Base-by-base conservation (phyloP, 768 basidiomycete species). In the Trametes punicea region DNA sequence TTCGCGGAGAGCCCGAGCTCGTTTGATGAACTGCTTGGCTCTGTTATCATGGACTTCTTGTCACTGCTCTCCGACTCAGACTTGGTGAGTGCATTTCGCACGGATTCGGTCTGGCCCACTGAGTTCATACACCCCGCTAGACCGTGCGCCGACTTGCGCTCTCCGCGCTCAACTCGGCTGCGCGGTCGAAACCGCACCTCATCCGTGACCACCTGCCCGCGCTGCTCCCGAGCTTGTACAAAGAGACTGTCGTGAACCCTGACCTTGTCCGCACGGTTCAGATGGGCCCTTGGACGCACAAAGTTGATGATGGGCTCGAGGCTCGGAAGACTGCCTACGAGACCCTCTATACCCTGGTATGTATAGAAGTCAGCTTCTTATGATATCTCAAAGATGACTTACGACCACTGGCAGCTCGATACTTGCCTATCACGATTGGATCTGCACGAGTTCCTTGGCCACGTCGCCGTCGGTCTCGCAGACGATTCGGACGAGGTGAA, bases 401-500 rank as follows among this genome's bases (percentile, higher is more conserved):
- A 46, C 16, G 13, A n/a, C n/a, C n/a, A 13, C 15, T 9, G 16
- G 3, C 56, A 94, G 92, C 82, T 97, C 55, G 93, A 96, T 64
- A 98, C 93, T 2, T 98, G 93, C 69, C 79, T 98, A 54, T 77
- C 80, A 56, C 90, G 88, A 67, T 81, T 99, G 45, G 95, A 97
- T 66, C 76, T 97, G 18, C 84, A 90, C 60, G 84, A 88, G 40
- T 94, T 96, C 77, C 78, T 98, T 21, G 79, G 77, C 21, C 82
- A 85, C 42, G 87, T 98, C 42, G 78, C 96, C 46, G 81, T 82
- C 1, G 95, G 93, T 1, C 81, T 98, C 11, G 75, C 80, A 2
- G 97, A 99, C 69, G 87, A 88, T 51, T 90, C 90, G 4, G 94
- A 98, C 69, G 97, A 98, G 69, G 91, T 99, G 77, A 98, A 98